These are phyloP conservation scores for Jatropha podagrica DNA, from an alignment of 441 rosid genomes.

Conservation along the genomic window DNA sequence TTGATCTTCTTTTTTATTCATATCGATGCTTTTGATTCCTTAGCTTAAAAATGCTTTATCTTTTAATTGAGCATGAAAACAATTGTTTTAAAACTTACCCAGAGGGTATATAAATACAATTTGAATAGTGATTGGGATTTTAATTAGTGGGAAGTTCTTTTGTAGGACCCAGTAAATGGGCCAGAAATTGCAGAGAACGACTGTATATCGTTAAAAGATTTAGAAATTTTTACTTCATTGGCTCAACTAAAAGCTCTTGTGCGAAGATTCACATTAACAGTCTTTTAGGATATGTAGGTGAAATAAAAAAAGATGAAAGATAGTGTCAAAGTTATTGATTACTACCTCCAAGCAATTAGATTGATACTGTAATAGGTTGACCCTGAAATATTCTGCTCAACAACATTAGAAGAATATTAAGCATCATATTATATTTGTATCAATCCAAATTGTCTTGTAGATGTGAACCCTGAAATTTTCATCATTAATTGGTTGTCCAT, in stretches of 20 bases:
- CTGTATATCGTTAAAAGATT: background rate
- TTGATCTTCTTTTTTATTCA: background rate
- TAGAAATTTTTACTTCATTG: background rate
- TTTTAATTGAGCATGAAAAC: background rate
- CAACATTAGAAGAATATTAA: background rate
- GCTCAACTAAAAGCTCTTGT: background rate
- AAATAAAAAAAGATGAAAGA: slow-evolving; percentile 1
- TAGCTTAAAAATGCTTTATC: background rate
- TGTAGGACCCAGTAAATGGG: background rate
- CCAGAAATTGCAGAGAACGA: background rate
- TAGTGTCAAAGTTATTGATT: background rate
- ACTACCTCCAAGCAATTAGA: too few relatives aligned
- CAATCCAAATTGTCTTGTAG: background rate
- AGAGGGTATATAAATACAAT: background rate
- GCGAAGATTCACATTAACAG: background rate
- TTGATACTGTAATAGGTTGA: too few relatives aligned
- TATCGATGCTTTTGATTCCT: background rate
- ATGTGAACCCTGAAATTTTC: background rate
- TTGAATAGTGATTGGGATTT: background rate
- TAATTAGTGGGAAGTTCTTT: background rate
- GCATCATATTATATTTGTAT: background rate
- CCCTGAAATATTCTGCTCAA: background rate
- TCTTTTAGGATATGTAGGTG: background rate
- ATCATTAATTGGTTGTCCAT: slow-evolving; percentile 19
- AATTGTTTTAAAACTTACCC: background rate